A percentile compares a stretch with the other conserved stretches of the same genome.
Conservation (phyloP, 352 stramenopile species). For the Globisporangium parvum region DNA sequence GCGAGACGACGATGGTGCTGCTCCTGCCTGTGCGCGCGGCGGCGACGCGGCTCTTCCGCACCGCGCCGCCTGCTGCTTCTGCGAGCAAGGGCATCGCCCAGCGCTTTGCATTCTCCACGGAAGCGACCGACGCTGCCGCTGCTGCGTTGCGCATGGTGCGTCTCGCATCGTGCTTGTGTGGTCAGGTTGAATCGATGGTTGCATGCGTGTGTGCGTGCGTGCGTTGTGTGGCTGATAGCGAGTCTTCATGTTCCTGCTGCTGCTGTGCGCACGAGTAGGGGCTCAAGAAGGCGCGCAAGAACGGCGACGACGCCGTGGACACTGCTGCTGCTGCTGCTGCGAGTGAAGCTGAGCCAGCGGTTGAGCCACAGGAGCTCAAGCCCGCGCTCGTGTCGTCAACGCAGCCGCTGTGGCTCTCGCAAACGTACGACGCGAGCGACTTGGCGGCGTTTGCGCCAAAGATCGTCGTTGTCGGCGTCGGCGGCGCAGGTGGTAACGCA, state of each 20-base stretch:
- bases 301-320: constrained; percentile 15
- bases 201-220: neutral
- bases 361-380: constrained; percentile 33
- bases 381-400: constrained; percentile 39
- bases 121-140: constrained; percentile 65
- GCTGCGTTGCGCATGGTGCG: constrained; percentile 66
- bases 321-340: constrained; percentile 1
- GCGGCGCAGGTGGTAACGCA: constrained; percentile 84
- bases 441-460: constrained; percentile 76
- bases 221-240: neutral
- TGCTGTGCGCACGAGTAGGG: constrained; percentile 16
- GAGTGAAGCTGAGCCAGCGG: constrained; percentile 1
- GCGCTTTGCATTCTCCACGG: constrained; percentile 40
- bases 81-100: constrained; percentile 8
- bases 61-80: constrained; percentile 1
- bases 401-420: constrained; percentile 73
- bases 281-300: constrained; percentile 51
- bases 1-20: constrained; percentile 20
- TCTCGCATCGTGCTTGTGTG: neutral
- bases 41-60: constrained; percentile 28
- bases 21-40: constrained; percentile 35
- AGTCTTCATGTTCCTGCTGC: neutral
- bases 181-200: too few relatives aligned
- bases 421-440: constrained; percentile 54
- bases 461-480: constrained; percentile 85